Evolutionary conservation across 2,329 filamentous ascomycete genomes (phyloP).

Genomic region (Microthyrium microscopicum): DNA sequence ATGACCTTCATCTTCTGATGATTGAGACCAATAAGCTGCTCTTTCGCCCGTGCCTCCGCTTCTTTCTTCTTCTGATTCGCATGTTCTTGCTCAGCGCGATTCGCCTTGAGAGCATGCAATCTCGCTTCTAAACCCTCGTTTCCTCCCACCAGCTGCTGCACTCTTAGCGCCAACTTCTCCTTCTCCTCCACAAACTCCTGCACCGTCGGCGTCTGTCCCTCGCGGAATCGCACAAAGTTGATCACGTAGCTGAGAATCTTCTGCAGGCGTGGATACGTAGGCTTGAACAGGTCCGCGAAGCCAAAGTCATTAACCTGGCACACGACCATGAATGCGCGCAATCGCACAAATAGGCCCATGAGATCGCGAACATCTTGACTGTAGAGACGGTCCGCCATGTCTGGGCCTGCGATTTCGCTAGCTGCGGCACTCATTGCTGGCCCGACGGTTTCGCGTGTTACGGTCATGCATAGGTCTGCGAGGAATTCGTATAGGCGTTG

Average conservation of each 20-base stretch:
- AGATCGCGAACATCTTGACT: slow-evolving; percentile 80
- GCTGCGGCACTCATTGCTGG: slow-evolving; percentile 88
- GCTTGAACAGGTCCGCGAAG: slow-evolving; percentile 80
- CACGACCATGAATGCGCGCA: slow-evolving; percentile 62
- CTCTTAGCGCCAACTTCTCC: slow-evolving; percentile 69
- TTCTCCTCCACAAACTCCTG: slow-evolving; percentile 88
- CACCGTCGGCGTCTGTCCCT: slow-evolving; percentile 76
- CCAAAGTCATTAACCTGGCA: slow-evolving; percentile 90
- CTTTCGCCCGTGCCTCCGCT: slow-evolving; percentile 76
- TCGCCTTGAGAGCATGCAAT: slow-evolving; percentile 64
- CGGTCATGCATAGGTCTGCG: slow-evolving; percentile 82
- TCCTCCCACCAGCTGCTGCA: slow-evolving; percentile 68
- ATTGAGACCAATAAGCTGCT: slow-evolving; percentile 61
- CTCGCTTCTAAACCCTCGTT: slow-evolving; percentile 77
- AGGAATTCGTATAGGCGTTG: slow-evolving; percentile 99
- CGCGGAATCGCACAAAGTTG: slow-evolving; percentile 95
- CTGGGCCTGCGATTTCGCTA: slow-evolving; percentile 72
- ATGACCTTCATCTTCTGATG: slow-evolving; percentile 70
- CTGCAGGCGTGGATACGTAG: slow-evolving; percentile 74
- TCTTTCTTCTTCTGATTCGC: slow-evolving; percentile 71
- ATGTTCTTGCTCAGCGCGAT: slow-evolving; percentile 63
- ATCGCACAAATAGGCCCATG: slow-evolving; percentile 84
- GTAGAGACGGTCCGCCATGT: slow-evolving; percentile 58
- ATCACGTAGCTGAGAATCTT: slow-evolving; percentile 97
- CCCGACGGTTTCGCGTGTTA: slow-evolving; percentile 81